phyloP scores from a whole-genome alignment of 106 monocot genomes.

The Dioscorea zingiberensis region DNA sequence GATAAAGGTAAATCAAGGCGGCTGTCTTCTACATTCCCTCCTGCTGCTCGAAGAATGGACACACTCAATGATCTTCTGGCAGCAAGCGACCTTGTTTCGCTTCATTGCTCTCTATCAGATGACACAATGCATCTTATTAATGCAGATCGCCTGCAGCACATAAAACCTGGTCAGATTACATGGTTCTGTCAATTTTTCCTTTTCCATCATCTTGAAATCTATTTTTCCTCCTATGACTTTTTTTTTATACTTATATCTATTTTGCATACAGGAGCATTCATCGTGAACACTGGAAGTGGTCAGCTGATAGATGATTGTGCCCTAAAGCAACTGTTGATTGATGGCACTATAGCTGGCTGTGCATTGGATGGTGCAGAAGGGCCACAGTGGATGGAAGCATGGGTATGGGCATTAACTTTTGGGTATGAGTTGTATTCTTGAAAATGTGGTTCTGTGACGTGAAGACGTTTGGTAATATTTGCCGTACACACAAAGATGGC shows the following conservation, averaged over 20 bases:
- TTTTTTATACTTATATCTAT: neutral
- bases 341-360: constrained; percentile 95
- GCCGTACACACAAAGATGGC: no score
- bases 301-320: constrained; percentile 88
- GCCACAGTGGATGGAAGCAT: constrained; percentile 99
- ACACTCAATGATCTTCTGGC: constrained; percentile 95
- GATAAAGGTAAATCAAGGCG: constrained; percentile 57
- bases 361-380: constrained; percentile 98
- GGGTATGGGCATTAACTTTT: constrained; percentile 77
- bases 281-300: constrained; percentile 73
- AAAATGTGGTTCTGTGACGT: neutral
- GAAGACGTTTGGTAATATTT: no score
- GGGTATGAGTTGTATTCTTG: constrained; percentile 33
- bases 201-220: neutral
- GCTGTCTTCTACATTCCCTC: constrained; percentile 57
- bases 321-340: constrained; percentile 82
- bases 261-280: constrained; percentile 53
- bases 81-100: constrained; percentile 92
- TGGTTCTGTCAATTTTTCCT: neutral
- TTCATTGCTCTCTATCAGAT: constrained; percentile 79
- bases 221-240: neutral
- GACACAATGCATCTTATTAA: constrained; percentile 83
- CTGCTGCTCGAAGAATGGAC: constrained; percentile 96
- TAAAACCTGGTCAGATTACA: constrained; percentile 73
- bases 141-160: constrained; percentile 81